A percentile compares a stretch with the other conserved stretches of the same genome.
Conservation (phyloP, 2,329 filamentous ascomycete genomes). For the Phialophora expanda region DNA sequence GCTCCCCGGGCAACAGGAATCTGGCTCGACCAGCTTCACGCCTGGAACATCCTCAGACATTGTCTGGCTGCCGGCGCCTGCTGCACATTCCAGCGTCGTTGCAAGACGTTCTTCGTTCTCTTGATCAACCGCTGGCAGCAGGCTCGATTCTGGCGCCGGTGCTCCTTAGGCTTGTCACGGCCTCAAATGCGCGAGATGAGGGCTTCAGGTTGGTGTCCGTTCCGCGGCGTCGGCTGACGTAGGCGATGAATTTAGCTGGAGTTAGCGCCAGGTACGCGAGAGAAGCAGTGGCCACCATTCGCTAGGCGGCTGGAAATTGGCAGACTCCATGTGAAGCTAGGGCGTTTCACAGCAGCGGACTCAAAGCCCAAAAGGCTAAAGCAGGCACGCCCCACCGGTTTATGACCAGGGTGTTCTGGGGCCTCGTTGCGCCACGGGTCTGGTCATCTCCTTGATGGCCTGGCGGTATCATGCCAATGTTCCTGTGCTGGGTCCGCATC, state of each 20-base stretch:
- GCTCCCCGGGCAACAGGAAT: constrained; percentile 9
- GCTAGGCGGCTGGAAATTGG: constrained; percentile 35
- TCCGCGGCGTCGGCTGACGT: constrained; percentile 34
- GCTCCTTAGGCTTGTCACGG: constrained; percentile 20
- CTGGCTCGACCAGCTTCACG: constrained; percentile 20
- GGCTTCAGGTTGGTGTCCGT: constrained; percentile 17
- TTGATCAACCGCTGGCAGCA: not conserved
- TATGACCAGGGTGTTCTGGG: constrained; percentile 29
- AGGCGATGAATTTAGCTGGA: constrained; percentile 31
- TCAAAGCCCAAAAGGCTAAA: constrained; percentile 29
- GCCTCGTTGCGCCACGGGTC: constrained; percentile 8
- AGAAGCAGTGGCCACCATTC: constrained; percentile 25
- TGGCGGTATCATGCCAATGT: constrained; percentile 11
- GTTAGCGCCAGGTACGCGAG: constrained; percentile 36
- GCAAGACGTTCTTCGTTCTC: constrained; percentile 10
- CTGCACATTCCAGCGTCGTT: constrained; percentile 28
- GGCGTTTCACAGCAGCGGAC: constrained; percentile 35
- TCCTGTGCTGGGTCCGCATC: constrained; percentile 14
- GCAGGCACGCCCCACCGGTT: constrained; percentile 15
- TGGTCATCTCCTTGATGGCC: constrained; percentile 8
- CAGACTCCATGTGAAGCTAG: constrained; percentile 29
- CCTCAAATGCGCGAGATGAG: constrained; percentile 28
- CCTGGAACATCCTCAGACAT: constrained; percentile 15
- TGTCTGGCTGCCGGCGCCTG: constrained; percentile 10
- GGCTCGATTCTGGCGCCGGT: constrained; percentile 15